phyloP scores from a whole-genome alignment of 148 eudicot genomes.

The Fagopyrum tataricum region DNA sequence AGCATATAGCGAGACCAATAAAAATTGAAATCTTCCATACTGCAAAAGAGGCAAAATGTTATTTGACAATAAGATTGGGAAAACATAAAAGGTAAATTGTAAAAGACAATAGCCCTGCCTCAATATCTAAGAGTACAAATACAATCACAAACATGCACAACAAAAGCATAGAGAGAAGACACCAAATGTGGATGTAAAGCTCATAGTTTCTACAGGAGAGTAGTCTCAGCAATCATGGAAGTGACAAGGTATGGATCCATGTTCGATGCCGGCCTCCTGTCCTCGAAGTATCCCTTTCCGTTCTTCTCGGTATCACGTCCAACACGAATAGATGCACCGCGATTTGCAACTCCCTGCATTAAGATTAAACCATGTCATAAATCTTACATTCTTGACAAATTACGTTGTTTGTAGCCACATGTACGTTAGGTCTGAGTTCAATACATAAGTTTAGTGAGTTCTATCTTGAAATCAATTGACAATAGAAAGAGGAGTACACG shows the following conservation, averaged over 20 bases:
- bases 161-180: neutral
- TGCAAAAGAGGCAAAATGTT: neutral
- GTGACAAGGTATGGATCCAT: constrained; percentile 63
- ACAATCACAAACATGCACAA: neutral
- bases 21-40: neutral
- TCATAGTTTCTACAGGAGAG: constrained; percentile 44
- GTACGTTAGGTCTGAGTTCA: too few species aligned
- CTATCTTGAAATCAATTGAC: too few species aligned
- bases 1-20: neutral
- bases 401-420: too few species aligned
- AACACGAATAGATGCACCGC: constrained; percentile 55
- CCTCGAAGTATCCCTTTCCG: constrained; percentile 61
- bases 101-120: neutral
- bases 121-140: neutral
- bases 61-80: neutral
- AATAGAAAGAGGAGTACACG: too few species aligned
- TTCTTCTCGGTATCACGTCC: constrained; percentile 56
- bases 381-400: neutral
- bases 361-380: neutral
- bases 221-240: constrained; percentile 62
- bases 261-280: constrained; percentile 64
- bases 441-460: too few species aligned
- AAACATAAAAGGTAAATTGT: neutral
- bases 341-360: constrained; percentile 53
- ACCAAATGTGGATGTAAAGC: neutral